These are phyloP conservation scores for Geosmithia morbida DNA, from an alignment of 2,329 filamentous ascomycete genomes.

Conservation along the genomic window DNA sequence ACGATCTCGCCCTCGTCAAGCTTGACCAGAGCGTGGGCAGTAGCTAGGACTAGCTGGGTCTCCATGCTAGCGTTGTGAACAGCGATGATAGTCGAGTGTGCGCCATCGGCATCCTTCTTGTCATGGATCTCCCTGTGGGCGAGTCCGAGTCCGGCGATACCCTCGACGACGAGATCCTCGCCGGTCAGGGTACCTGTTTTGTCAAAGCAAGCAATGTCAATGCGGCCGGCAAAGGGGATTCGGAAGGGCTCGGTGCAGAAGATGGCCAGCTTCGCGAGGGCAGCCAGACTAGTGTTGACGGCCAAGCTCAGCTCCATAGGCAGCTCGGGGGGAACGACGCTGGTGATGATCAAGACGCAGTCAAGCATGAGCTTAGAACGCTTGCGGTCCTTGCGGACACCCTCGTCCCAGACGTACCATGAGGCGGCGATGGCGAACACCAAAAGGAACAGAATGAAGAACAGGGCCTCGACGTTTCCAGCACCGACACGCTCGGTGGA, in stretches of 20 bases:
- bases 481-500: slow-evolving; percentile 98
- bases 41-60: slow-evolving; percentile 85
- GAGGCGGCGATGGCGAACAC: slow-evolving; percentile 94
- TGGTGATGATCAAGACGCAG: slow-evolving; percentile 94
- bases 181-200: slow-evolving; percentile 96
- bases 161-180: slow-evolving; percentile 92
- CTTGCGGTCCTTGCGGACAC: slow-evolving; percentile 87
- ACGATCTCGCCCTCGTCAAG: slow-evolving; percentile 95
- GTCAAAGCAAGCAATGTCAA: slow-evolving; percentile 95
- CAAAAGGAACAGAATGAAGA: slow-evolving; percentile 93
- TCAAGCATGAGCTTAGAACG: slow-evolving; percentile 93
- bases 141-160: slow-evolving; percentile 78
- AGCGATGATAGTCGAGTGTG: slow-evolving; percentile 63
- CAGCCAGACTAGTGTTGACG: slow-evolving; percentile 93
- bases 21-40: slow-evolving; percentile 89
- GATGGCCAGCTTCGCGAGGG: slow-evolving; percentile 87
- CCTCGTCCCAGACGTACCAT: slow-evolving; percentile 98
- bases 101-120: slow-evolving; percentile 59
- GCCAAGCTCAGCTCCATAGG: slow-evolving; percentile 97
- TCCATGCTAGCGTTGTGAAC: slow-evolving; percentile 59
- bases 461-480: slow-evolving; percentile 89
- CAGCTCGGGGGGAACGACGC: slow-evolving; percentile 93
- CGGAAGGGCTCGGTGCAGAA: slow-evolving; percentile 99
- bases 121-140: slow-evolving; percentile 47
- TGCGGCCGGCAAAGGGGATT: slow-evolving; percentile 88